phyloP scores from a whole-genome alignment of 23 red algal species.

The Gracilaria domingensis region DNA sequence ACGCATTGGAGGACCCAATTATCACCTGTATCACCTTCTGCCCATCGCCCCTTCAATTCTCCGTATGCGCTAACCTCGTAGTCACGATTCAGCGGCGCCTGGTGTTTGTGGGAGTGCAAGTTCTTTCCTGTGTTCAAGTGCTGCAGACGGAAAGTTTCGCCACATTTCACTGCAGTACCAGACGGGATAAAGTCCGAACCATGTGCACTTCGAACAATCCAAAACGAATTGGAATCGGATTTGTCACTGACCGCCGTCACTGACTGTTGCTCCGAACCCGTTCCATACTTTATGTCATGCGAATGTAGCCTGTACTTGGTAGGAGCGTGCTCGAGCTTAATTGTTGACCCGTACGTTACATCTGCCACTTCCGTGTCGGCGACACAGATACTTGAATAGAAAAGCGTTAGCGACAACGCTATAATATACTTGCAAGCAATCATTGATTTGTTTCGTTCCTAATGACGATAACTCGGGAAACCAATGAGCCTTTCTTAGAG shows the following conservation, averaged over 20 bases:
- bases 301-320: constrained; percentile 91
- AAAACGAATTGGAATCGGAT: constrained; percentile 82
- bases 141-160: constrained; percentile 79
- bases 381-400: background rate
- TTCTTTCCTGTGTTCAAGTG: constrained; percentile 88
- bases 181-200: constrained; percentile 2
- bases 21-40: constrained; percentile 78
- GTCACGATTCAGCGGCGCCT: constrained; percentile 74
- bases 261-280: constrained; percentile 91
- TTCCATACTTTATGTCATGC: constrained; percentile 90
- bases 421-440: background rate
- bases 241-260: constrained; percentile 72
- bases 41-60: constrained; percentile 45
- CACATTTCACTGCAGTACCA: constrained; percentile 71
- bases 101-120: constrained; percentile 89
- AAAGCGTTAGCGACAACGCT: background rate
- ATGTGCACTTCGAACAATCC: constrained; percentile 78
- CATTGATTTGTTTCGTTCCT: background rate
- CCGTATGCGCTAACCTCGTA: constrained; percentile 91
- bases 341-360: constrained; percentile 89
- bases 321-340: constrained; percentile 93
- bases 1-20: constrained; percentile 84
- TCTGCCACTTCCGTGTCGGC: constrained; percentile 44
- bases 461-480: background rate
- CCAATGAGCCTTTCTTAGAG: background rate